A percentile compares a stretch with the other conserved stretches of the same genome.
Conservation (phyloP, 495 filamentous ascomycete species). For the Trichoderma asperelloides region DNA sequence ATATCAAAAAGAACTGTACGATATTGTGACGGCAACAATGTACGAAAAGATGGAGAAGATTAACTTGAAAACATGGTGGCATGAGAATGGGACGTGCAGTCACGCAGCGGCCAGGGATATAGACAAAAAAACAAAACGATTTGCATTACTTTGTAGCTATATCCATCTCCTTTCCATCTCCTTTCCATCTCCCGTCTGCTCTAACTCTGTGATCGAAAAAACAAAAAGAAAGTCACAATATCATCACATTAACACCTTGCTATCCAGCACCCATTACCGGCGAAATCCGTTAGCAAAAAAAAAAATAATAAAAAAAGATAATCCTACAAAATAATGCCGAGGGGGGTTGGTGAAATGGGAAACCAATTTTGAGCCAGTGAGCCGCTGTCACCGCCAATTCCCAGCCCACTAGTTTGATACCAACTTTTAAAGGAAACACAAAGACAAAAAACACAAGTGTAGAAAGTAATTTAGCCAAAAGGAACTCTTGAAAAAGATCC, state of each 20-base stretch:
- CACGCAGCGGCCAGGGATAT: neutral
- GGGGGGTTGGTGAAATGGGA: neutral
- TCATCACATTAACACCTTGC: neutral
- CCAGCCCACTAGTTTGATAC: too few species aligned
- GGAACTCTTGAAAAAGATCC: too few species aligned
- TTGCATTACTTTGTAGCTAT: neutral
- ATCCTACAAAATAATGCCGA: neutral
- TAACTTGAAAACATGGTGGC: neutral
- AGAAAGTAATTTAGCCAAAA: too few species aligned
- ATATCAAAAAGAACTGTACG: neutral
- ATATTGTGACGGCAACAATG: neutral
- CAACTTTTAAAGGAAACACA: too few species aligned
- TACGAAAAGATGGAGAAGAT: neutral
- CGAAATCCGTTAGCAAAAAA: neutral
- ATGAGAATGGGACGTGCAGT: neutral
- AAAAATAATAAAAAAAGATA: neutral
- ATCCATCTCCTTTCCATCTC: neutral
- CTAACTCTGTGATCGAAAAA: neutral
- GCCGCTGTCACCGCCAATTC: neutral
- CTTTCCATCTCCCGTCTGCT: neutral
- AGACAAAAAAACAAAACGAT: neutral
- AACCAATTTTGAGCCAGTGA: neutral
- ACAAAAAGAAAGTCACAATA: neutral
- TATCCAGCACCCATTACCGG: neutral
- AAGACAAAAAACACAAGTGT: too few species aligned